Base-by-base conservation (phyloP, 495 filamentous ascomycete species). In the Penicillium coprophilum region DNA sequence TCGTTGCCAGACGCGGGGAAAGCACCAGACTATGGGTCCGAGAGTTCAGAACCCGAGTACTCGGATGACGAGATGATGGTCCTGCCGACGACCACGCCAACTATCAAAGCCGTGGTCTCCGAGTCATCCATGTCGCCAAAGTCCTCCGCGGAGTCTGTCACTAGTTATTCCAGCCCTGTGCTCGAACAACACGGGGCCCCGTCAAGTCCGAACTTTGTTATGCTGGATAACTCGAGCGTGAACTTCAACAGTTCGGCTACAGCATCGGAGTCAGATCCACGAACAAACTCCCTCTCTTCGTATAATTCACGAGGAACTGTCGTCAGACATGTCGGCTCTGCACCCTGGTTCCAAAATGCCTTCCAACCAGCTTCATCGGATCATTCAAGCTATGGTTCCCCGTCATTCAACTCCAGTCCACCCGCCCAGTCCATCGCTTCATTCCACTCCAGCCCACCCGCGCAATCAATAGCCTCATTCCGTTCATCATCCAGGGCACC, bases 261-360 rank as follows among this genome's bases (percentile, higher is more conserved):
- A 2, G 70, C 68, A 15, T 73, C 75, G 0, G 73, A 75, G 15
- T 70, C 74, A 2, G 70, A 66, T 7, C 70, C 69, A 0, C 69
- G 74, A 17, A 71, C 72, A 0, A 76, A 77, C 46, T 80, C 79
- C 1, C 53, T 80, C 7, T 78, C 75, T 0, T 81, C 79, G 1
- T 62, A 71, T 44, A 76, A 80, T 45, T 80, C 79, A 1, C 59
- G 77, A n/a, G 78, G 78, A 23, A 82, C 80, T 6, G 79, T 79
- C 27, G 77, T 70, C 44, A 63, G 71, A 60, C 72, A 74, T 55
- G 56, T 60, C 31, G 70, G 69, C 17, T 71, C 66, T 15, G 61
- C 66, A 17, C 71, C 63, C 20, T 79, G 74, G 74, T 71, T 71
- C 5, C 65, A 67, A 51, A 64, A 62, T 15, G 65, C 67, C 15